These are phyloP conservation scores for Ceratobasidium sp. DNA, from an alignment of 1,284 basidiomycete species.

Conservation along the genomic window DNA sequence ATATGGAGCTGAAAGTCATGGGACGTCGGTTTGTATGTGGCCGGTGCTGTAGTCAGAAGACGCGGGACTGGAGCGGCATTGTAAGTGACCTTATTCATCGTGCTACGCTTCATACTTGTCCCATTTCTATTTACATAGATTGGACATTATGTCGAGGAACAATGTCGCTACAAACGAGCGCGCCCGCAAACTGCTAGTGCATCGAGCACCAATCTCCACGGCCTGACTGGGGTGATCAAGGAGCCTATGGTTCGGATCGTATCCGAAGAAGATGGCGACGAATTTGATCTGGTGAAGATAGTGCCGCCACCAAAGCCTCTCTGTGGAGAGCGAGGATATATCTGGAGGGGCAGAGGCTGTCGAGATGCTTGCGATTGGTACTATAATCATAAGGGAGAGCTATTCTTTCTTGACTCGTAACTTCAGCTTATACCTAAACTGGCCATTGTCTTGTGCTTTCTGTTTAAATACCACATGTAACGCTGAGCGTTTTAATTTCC, in stretches of 20 bases:
- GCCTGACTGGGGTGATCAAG: not conserved
- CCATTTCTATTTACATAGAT: not conserved
- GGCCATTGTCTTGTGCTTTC: too few species aligned
- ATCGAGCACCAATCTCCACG: not conserved
- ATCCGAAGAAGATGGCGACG: too few species aligned
- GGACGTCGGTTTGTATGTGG: constrained; percentile 20
- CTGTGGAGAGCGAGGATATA: not conserved
- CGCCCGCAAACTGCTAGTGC: not conserved
- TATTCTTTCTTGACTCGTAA: too few species aligned
- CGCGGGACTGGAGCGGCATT: constrained; percentile 11
- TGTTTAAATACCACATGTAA: too few species aligned
- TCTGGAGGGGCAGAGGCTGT: too few species aligned
- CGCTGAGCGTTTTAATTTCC: too few species aligned
- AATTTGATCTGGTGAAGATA: too few species aligned
- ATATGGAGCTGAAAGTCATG: constrained; percentile 10
- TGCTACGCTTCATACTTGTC: too few species aligned
- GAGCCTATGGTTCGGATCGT: not conserved
- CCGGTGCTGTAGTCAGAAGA: not conserved
- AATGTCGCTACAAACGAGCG: not conserved
- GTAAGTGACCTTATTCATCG: not conserved
- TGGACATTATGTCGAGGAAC: constrained; percentile 1
- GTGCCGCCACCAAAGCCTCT: not conserved
- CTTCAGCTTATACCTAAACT: too few species aligned
- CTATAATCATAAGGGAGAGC: too few species aligned
- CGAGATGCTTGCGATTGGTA: too few species aligned